A percentile compares a stretch with the other conserved stretches of the same genome.
Conservation (phyloP, 2,329 filamentous ascomycete species). For the Tympanopsis confertula region DNA sequence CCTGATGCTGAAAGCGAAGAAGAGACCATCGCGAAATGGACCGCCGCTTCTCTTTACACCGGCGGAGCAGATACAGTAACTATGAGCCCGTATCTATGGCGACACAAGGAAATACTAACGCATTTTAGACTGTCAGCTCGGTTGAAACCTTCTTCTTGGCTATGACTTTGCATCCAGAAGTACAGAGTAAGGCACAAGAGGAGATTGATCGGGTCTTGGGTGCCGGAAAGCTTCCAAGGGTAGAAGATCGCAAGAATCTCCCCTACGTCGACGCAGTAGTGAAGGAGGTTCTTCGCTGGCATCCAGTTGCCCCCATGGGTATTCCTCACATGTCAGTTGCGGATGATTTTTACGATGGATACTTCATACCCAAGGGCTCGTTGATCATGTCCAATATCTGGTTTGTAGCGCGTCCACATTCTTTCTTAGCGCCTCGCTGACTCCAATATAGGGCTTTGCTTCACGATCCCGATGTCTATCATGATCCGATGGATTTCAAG, state of each 20-base stretch:
- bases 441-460: constrained; percentile 23
- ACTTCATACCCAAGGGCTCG: constrained; percentile 20
- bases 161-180: background rate
- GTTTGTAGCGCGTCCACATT: constrained; percentile 3
- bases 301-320: constrained; percentile 14
- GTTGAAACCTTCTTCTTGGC: background rate
- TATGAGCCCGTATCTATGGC: constrained; percentile 1
- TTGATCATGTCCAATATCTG: constrained; percentile 19
- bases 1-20: constrained; percentile 15
- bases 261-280: constrained; percentile 21
- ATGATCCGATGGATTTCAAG: constrained; percentile 48
- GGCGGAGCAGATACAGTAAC: constrained; percentile 27
- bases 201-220: background rate
- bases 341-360: constrained; percentile 14
- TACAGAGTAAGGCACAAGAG: background rate
- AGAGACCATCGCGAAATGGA: constrained; percentile 24
- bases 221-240: constrained; percentile 9
- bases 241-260: constrained; percentile 15
- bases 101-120: no score
- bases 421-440: background rate
- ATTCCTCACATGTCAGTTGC: constrained; percentile 15
- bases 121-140: no score
- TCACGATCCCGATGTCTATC: constrained; percentile 59
- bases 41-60: constrained; percentile 24
- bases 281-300: constrained; percentile 24